Base-by-base conservation (phyloP, 176 grass and related monocot species). In the Neostapfia colusana region DNA sequence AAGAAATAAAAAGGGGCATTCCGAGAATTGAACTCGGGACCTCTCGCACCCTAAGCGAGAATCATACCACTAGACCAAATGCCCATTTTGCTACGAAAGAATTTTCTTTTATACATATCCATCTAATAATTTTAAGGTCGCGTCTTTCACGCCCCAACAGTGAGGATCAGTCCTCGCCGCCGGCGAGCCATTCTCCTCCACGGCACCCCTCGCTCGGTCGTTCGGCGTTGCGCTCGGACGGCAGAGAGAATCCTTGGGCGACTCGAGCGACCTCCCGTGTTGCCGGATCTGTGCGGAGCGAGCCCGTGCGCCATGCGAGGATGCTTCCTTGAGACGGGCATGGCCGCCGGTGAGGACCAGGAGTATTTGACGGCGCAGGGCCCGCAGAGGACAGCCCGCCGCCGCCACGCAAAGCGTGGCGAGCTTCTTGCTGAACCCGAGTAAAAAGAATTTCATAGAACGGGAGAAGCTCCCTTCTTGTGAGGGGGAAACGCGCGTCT, bases 21-120 rank as follows among this genome's bases (percentile, higher is more conserved):
- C 87, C 82, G 82, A 92, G 87, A 98, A 92, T 92, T 93, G 91
- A 93, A 97, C 86, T 98, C 91, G 82, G 91, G 91, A 92, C 89
- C 93, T 97, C 90, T 92, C 73, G 86, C 88, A 91, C 86, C 83
- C 85, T 90, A 97, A 97, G 88, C 67, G 81, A 89, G 90, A 93
- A 93, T 89, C 82, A 96, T 96, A 81, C 87, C 87, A 89, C 85
- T 93, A 97, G 82, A 93, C 90, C 82, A 97, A 97, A 88, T 97
- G 85, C 90, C 80, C 86, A 7, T 3, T 2, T 61, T 16, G 48
- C 0, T 51, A 51, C 31, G n/a, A n/a, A n/a, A n/a, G n/a, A n/a
- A n/a, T n/a, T n/a, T n/a, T n/a, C n/a, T n/a, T n/a, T n/a, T n/a
- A n/a, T n/a, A n/a, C n/a, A n/a, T n/a, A n/a, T n/a, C n/a, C n/a